phyloP scores from a whole-genome alignment of 306 rosid genomes.

The Abrus pulchellus region DNA sequence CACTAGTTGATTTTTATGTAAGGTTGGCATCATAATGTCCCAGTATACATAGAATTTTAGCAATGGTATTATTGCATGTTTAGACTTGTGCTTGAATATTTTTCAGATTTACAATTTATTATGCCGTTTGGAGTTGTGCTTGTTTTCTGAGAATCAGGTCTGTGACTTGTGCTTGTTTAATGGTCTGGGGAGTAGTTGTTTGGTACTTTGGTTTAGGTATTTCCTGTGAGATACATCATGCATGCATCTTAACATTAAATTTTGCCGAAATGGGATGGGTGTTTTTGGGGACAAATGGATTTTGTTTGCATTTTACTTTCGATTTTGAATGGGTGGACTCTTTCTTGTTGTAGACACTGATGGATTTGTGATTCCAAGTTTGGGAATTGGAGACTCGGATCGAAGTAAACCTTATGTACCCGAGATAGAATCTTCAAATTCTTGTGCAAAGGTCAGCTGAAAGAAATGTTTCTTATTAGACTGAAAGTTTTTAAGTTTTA shows the following conservation, averaged over 20 bases:
- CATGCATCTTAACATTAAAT: neutral
- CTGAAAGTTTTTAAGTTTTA: neutral
- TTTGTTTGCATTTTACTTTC: constrained; percentile 24
- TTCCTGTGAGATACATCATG: neutral
- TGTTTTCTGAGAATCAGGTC: neutral
- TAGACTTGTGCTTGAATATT: neutral
- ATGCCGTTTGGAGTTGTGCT: neutral
- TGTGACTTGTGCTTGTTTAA: neutral
- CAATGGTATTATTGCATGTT: neutral
- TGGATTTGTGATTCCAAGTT: constrained; percentile 95
- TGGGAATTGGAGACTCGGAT: constrained; percentile 74
- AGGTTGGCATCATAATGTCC: constrained; percentile 1
- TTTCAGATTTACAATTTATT: constrained; percentile 2
- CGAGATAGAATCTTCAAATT: constrained; percentile 66
- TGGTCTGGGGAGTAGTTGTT: neutral
- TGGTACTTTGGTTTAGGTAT: constrained; percentile 6
- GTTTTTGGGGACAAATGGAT: neutral
- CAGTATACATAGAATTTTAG: neutral
- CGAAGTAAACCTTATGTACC: constrained; percentile 56
- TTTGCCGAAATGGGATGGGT: constrained; percentile 5
- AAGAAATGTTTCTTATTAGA: neutral
- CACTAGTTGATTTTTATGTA: neutral
- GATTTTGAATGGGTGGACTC: constrained; percentile 8
- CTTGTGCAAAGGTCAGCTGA: constrained; percentile 70
- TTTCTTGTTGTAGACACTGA: constrained; percentile 74